phyloP scores from a whole-genome alignment of 2,329 filamentous ascomycete species.

The Colletotrichum sidae region DNA sequence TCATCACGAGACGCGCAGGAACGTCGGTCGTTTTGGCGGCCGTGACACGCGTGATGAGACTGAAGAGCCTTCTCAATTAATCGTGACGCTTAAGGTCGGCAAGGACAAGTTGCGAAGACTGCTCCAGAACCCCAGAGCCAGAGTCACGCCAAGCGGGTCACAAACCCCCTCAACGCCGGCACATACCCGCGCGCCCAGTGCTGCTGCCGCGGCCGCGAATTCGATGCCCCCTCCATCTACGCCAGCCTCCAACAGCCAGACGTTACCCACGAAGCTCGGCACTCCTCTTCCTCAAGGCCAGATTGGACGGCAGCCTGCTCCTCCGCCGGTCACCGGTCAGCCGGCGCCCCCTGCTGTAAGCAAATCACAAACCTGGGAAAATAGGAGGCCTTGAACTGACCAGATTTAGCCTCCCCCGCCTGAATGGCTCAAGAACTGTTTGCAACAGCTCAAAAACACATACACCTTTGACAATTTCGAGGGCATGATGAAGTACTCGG shows the following conservation, averaged over 20 bases:
- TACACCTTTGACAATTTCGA: slow-evolving; percentile 90
- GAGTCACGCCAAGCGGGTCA: slow-evolving; percentile 42
- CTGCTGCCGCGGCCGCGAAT: slow-evolving; percentile 43
- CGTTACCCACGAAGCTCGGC: slow-evolving; percentile 39
- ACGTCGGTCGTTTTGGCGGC: slow-evolving; percentile 66
- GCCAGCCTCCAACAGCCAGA: slow-evolving; percentile 43
- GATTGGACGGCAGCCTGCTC: slow-evolving; percentile 76
- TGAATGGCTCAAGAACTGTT: slow-evolving; percentile 82
- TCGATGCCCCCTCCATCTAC: slow-evolving; percentile 53
- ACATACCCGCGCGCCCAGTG: slow-evolving; percentile 46
- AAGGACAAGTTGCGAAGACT: slow-evolving; percentile 78
- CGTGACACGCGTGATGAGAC: slow-evolving; percentile 83
- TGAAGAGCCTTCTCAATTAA: slow-evolving; percentile 75
- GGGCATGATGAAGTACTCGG: slow-evolving; percentile 89
- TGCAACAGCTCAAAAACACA: slow-evolving; percentile 75
- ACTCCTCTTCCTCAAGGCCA: slow-evolving; percentile 60
- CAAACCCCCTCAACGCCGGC: slow-evolving; percentile 47
- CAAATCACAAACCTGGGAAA: slow-evolving; percentile 26
- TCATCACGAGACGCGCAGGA: slow-evolving; percentile 76
- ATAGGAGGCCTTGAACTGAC: slow-evolving; percentile 11
- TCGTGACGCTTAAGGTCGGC: slow-evolving; percentile 81
- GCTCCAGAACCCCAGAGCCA: slow-evolving; percentile 60
- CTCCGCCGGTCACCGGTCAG: slow-evolving; percentile 69
- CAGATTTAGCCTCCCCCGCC: slow-evolving; percentile 79
- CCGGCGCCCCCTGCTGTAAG: slow-evolving; percentile 72